These are phyloP conservation scores for Penicillium roqueforti DNA, from an alignment of 495 filamentous ascomycete genomes.

Conservation along the genomic window DNA sequence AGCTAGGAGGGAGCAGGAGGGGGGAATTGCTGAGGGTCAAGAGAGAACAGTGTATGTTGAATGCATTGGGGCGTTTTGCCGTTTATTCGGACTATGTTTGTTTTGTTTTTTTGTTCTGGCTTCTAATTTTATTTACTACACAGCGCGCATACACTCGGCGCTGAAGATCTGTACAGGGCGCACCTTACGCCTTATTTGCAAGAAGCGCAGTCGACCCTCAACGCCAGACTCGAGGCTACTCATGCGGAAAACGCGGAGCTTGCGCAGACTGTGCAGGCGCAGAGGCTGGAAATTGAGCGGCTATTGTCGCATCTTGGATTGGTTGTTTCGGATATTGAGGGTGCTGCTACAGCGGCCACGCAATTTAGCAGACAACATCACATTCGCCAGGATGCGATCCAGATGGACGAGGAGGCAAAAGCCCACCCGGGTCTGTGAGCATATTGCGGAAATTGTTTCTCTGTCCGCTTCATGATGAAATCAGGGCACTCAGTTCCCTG, in stretches of 20 bases:
- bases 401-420: constrained; percentile 44
- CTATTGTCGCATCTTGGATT: constrained; percentile 62
- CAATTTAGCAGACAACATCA: constrained; percentile 38
- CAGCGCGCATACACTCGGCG: constrained; percentile 75
- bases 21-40: constrained; percentile 13
- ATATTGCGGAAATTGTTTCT: constrained; percentile 3
- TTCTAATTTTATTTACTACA: constrained; percentile 5
- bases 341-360: constrained; percentile 49
- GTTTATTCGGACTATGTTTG: constrained; percentile 1
- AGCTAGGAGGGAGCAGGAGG: constrained; percentile 47
- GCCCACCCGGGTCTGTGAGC: constrained; percentile 23
- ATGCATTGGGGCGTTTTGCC: not conserved
- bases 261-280: constrained; percentile 56
- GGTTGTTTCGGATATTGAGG: constrained; percentile 66
- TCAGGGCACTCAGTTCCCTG: constrained; percentile 32
- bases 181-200: constrained; percentile 67
- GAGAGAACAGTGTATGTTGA: constrained; percentile 37
- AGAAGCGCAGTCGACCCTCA: constrained; percentile 56
- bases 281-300: constrained; percentile 69
- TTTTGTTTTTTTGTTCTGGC: constrained; percentile 1
- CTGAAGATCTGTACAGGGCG: constrained; percentile 59
- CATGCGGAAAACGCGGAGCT: constrained; percentile 63
- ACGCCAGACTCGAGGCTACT: constrained; percentile 55
- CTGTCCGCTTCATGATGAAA: constrained; percentile 32
- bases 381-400: constrained; percentile 40